phyloP scores from a whole-genome alignment of 768 basidiomycete species.

The Leccinellum luteum region DNA sequence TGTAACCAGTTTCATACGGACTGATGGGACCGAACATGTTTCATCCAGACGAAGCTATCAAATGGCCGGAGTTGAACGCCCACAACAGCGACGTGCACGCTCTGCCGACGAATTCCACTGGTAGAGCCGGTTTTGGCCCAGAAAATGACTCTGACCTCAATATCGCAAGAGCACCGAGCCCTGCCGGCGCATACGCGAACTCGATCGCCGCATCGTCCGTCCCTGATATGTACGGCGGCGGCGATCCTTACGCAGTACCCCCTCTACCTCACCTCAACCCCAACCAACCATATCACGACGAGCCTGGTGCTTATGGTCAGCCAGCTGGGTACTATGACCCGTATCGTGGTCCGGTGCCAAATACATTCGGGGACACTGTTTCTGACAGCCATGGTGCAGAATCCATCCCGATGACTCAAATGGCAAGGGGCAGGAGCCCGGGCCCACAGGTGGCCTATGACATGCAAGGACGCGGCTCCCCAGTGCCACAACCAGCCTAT shows the following conservation, averaged over 20 bases:
- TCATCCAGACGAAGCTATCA: slow-evolving; percentile 72
- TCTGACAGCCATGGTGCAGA: slow-evolving; percentile 42
- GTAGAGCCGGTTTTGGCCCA: slow-evolving; percentile 59
- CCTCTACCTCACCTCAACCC: slow-evolving; percentile 81
- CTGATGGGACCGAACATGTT: slow-evolving; percentile 1
- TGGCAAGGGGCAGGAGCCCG: slow-evolving; percentile 41
- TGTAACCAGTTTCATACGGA: slow-evolving; percentile 8
- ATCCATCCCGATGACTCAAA: slow-evolving; percentile 74
- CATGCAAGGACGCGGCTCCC: slow-evolving; percentile 34
- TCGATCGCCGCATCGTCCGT: slow-evolving; percentile 46
- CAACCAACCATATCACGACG: slow-evolving; percentile 72
- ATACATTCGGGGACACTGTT: slow-evolving; percentile 49
- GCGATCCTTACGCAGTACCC: slow-evolving; percentile 80
- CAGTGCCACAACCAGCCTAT: slow-evolving; percentile 44
- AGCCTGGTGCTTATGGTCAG: slow-evolving; percentile 46
- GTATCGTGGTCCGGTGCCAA: slow-evolving; percentile 73
- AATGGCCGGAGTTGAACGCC: slow-evolving; percentile 85
- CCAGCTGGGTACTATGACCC: slow-evolving; percentile 68
- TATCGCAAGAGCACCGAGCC: slow-evolving; percentile 50
- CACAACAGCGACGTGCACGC: slow-evolving; percentile 59
- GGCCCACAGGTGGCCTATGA: slow-evolving; percentile 44
- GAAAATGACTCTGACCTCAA: slow-evolving; percentile 62
- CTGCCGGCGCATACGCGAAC: slow-evolving; percentile 45
- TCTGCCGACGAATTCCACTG: slow-evolving; percentile 67
- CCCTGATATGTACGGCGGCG: slow-evolving; percentile 36